A percentile compares a stretch with the other conserved stretches of the same genome.
These are phyloP conservation scores for Sclerospora graminicola DNA, from an alignment of 352 stramenopile genomes.

Conservation along the genomic window DNA sequence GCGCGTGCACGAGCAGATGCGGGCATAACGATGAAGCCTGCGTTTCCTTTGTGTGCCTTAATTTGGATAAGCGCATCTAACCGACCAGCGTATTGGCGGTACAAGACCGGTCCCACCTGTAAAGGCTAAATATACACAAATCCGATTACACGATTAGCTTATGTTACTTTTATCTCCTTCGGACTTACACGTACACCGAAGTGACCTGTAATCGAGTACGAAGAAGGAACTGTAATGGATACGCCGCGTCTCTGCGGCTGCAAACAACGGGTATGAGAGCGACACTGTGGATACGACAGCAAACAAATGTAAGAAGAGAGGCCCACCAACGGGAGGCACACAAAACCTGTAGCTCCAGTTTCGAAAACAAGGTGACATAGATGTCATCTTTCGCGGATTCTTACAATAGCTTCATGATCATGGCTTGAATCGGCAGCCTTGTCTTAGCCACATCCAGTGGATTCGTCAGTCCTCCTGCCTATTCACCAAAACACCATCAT, in stretches of 20 bases:
- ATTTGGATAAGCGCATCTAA: conserved; percentile 81
- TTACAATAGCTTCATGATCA: conserved; percentile 58
- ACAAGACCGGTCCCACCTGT: conserved; percentile 36
- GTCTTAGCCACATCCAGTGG: conserved; percentile 99
- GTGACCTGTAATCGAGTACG: conserved; percentile 41
- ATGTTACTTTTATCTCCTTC: neutral
- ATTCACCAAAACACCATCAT: conserved; percentile 97
- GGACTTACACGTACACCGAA: conserved; percentile 19
- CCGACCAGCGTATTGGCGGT: conserved; percentile 62
- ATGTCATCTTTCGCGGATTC: conserved; percentile 23
- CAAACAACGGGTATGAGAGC: conserved; percentile 58
- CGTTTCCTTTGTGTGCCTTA: conserved; percentile 87
- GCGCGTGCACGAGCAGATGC: conserved; percentile 92
- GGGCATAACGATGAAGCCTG: conserved; percentile 93
- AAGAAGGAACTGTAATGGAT: conserved; percentile 47
- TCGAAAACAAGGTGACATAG: conserved; percentile 26
- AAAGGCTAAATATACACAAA: conserved; percentile 13
- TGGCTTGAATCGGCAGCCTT: conserved; percentile 90
- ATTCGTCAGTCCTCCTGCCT: conserved; percentile 88
- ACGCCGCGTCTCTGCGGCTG: conserved; percentile 59
- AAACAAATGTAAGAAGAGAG: conserved; percentile 29
- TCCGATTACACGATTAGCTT: too few relatives aligned
- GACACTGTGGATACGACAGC: conserved; percentile 49
- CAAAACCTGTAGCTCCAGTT: conserved; percentile 49
- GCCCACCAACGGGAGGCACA: conserved; percentile 15